Evolutionary conservation across 495 filamentous ascomycete genomes (phyloP).

Genomic region (Collariella sp.): DNA sequence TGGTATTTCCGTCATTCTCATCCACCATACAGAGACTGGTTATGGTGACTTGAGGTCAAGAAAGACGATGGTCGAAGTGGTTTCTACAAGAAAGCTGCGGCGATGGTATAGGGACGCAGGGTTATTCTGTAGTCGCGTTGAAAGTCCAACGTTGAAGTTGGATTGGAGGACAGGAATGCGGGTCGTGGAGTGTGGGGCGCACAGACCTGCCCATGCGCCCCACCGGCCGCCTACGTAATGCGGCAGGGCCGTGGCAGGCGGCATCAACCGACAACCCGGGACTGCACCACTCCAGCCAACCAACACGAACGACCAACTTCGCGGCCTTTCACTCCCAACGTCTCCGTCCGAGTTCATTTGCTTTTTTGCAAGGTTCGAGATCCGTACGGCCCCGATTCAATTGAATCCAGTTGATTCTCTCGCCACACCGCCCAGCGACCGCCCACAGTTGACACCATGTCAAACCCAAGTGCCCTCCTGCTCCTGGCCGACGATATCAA

Average conservation of each 20-base stretch:
- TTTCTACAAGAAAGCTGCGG: constrained; percentile 26
- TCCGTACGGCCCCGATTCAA: no score
- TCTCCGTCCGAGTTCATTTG: background rate
- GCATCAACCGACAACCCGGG: background rate
- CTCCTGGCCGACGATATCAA: constrained; percentile 74
- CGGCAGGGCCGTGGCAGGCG: background rate
- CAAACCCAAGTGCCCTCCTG: constrained; percentile 56
- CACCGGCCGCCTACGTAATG: background rate
- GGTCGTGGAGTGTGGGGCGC: background rate
- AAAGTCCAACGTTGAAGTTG: background rate
- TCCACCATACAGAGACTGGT: background rate
- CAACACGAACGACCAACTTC: background rate
- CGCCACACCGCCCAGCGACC: background rate
- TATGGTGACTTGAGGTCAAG: background rate
- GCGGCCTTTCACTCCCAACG: background rate
- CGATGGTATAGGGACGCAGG: background rate
- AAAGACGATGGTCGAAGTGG: background rate
- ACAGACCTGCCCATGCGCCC: background rate
- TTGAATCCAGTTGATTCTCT: background rate
- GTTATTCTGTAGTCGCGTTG: constrained; percentile 21
- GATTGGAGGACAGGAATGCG: background rate
- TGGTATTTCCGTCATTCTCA: background rate
- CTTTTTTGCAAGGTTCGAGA: background rate
- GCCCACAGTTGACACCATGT: constrained; percentile 29
- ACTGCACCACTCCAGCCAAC: background rate